Percentiles rank a stretch among this genome's conserved stretches.
Conservation (phyloP, 768 basidiomycete species). For the Xerocomellus amylosporus region DNA sequence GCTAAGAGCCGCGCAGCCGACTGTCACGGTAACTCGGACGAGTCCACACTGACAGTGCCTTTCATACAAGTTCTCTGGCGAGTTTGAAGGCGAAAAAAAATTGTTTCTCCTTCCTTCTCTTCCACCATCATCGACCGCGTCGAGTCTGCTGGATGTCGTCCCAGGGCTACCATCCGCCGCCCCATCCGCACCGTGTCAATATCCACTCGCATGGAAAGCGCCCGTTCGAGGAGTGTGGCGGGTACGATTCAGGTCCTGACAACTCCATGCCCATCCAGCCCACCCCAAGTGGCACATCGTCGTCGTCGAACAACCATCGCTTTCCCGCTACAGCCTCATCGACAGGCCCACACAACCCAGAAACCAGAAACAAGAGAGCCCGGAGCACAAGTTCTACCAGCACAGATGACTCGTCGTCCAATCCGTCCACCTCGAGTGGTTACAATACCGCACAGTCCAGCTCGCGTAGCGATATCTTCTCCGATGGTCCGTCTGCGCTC, state of each 20-base stretch:
- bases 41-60: not conserved
- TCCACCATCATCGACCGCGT: conserved; percentile 24
- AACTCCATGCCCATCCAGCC: conserved; percentile 26
- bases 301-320: conserved; percentile 14
- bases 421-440: conserved; percentile 37
- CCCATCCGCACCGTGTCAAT: conserved; percentile 25
- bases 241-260: conserved; percentile 33
- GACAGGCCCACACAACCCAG: conserved; percentile 34
- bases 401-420: conserved; percentile 32
- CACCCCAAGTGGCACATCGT: conserved; percentile 28
- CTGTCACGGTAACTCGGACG: not conserved
- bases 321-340: conserved; percentile 6
- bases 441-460: conserved; percentile 35
- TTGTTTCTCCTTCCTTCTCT: not conserved
- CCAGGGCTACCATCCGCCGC: conserved; percentile 21
- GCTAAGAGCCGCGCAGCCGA: conserved; percentile 9
- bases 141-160: conserved; percentile 23
- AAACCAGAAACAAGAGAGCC: conserved; percentile 57
- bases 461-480: conserved; percentile 32
- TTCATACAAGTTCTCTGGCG: not conserved
- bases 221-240: conserved; percentile 34
- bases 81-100: conserved; percentile 9
- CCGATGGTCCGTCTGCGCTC: conserved; percentile 17
- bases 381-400: conserved; percentile 50
- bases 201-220: conserved; percentile 30